Evolutionary conservation across 2,329 filamentous ascomycete species (phyloP).

Genomic region (Hypoxylon sp.): DNA sequence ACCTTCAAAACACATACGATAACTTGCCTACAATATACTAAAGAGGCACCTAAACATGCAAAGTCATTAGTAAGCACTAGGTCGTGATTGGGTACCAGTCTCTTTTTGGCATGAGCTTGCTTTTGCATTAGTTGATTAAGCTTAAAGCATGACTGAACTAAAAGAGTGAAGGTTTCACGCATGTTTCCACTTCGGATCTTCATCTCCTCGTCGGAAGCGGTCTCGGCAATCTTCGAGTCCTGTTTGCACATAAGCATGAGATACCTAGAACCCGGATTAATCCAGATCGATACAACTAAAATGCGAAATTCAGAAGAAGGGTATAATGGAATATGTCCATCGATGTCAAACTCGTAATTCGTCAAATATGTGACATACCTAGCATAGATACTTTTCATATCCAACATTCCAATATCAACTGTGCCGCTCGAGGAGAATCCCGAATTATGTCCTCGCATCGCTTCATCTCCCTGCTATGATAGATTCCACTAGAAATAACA

Average conservation of each 20-base stretch:
- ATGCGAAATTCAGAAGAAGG: neutral
- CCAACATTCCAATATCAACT: neutral
- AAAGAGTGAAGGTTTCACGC: conserved; percentile 9
- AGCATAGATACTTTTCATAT: conserved; percentile 17
- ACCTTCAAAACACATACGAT: neutral
- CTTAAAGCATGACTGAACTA: conserved; percentile 1
- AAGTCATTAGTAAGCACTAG: conserved; percentile 15
- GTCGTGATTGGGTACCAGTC: conserved; percentile 15
- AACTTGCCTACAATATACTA: neutral
- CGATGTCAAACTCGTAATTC: conserved; percentile 24
- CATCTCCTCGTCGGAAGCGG: neutral
- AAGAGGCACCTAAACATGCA: neutral
- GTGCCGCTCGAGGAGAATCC: neutral
- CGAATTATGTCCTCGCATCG: conserved; percentile 3
- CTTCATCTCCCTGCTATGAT: neutral
- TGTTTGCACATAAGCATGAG: conserved; percentile 5
- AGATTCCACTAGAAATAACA: conserved; percentile 33
- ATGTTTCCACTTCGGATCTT: neutral
- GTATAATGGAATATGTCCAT: neutral
- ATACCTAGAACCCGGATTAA: neutral
- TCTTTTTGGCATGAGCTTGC: neutral
- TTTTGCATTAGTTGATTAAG: conserved; percentile 15
- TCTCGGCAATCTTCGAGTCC: conserved; percentile 8
- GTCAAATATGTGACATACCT: conserved; percentile 30
- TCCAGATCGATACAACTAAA: neutral